These are phyloP conservation scores for Orbilia ellipsospora DNA, from an alignment of 2,329 filamentous ascomycete genomes.

Conservation along the genomic window DNA sequence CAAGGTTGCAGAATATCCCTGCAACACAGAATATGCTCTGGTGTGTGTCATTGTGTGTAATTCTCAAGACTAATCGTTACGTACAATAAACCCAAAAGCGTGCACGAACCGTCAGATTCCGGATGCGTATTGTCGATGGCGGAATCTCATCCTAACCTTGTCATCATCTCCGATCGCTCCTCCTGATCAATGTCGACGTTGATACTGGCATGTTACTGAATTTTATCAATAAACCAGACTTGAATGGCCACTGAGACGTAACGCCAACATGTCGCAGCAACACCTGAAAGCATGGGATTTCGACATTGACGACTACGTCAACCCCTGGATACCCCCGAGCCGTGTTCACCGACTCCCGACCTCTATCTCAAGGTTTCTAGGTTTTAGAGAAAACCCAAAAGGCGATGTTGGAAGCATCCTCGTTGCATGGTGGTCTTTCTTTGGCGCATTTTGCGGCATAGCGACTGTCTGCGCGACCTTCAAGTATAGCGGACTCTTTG, in stretches of 20 bases:
- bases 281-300: conserved; percentile 64
- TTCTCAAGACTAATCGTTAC: conserved; percentile 32
- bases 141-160: conserved; percentile 14
- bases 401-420: conserved; percentile 68
- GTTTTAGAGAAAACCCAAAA: conserved; percentile 66
- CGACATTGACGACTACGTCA: conserved; percentile 81
- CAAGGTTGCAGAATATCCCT: conserved; percentile 1
- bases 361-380: conserved; percentile 75
- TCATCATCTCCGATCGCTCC: too few species aligned
- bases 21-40: conserved; percentile 1
- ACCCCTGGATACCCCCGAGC: conserved; percentile 75
- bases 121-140: neutral
- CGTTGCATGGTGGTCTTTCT: conserved; percentile 71
- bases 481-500: conserved; percentile 68
- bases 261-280: too few species aligned
- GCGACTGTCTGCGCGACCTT: conserved; percentile 71
- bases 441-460: conserved; percentile 74
- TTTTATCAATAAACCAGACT: too few species aligned
- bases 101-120: neutral
- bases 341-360: conserved; percentile 73
- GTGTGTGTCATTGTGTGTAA: conserved; percentile 38
- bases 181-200: too few species aligned
- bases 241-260: too few species aligned
- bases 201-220: too few species aligned
- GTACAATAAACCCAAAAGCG: conserved; percentile 46